A percentile compares a stretch with the other conserved stretches of the same genome.
Evolutionary conservation across 192 early-diverging fungal species (phyloP).

Genomic region (Umbelopsis vinacea): DNA sequence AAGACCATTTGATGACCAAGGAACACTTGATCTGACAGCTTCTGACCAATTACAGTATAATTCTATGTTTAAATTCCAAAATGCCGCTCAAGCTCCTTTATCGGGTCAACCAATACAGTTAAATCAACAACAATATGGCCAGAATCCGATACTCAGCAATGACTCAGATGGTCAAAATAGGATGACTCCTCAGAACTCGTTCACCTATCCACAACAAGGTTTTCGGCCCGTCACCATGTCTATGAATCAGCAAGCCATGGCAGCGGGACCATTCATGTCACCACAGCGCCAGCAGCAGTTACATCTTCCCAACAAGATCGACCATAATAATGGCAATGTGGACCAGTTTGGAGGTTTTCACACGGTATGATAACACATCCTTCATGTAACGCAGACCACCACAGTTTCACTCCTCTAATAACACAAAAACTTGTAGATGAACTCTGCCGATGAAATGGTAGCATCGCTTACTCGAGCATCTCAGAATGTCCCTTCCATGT

Average conservation of each 20-base stretch:
- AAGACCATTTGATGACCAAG: constrained; percentile 6
- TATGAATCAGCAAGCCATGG: constrained; percentile 20
- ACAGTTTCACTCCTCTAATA: neutral
- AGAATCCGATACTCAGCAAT: neutral
- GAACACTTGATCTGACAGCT: constrained; percentile 8
- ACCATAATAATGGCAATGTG: neutral
- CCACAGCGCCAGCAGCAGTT: constrained; percentile 4
- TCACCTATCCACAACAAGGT: constrained; percentile 8
- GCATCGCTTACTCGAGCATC: constrained; percentile 25
- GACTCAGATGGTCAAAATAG: constrained; percentile 16
- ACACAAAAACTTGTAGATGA: neutral
- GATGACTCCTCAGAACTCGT: neutral
- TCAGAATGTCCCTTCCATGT: constrained; percentile 21
- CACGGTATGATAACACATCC: neutral
- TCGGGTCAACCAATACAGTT: constrained; percentile 18
- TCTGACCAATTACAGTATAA: constrained; percentile 20
- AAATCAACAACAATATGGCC: neutral
- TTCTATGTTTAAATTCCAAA: constrained; percentile 22
- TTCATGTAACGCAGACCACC: neutral
- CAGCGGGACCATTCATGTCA: constrained; percentile 6
- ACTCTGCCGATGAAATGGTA: constrained; percentile 20
- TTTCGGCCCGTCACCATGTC: constrained; percentile 14
- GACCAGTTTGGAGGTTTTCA: constrained; percentile 19
- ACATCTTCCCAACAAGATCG: neutral
- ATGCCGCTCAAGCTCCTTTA: constrained; percentile 8